Conservation (phyloP, 2,329 filamentous ascomycete species). For the Colletotrichum truncatum region DNA sequence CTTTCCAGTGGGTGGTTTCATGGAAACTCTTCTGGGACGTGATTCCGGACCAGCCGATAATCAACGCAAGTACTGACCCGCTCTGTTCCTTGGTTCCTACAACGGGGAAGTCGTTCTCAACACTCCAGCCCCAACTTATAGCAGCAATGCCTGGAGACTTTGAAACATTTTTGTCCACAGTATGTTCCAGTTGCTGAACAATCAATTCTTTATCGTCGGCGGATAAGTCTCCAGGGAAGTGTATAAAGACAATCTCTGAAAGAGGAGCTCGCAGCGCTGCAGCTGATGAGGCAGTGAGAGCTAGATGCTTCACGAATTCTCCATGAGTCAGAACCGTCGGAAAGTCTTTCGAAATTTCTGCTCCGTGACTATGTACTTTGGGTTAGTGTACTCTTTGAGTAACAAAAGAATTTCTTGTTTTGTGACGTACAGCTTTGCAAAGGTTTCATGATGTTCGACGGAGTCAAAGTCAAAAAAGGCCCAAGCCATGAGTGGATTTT, state of each 20-base stretch:
- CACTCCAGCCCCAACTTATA: too few species aligned
- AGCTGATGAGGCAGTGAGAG: constrained; percentile 23
- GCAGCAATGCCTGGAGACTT: too few species aligned
- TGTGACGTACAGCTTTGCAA: constrained; percentile 32
- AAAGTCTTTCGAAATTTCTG: constrained; percentile 32
- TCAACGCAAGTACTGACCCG: too few species aligned
- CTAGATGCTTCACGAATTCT: constrained; percentile 35
- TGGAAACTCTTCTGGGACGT: too few species aligned
- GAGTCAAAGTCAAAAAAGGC: constrained; percentile 38
- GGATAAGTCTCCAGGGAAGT: constrained; percentile 24
- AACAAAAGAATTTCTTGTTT: background rate
- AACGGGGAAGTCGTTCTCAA: too few species aligned
- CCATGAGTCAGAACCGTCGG: constrained; percentile 30
- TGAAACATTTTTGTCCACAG: too few species aligned
- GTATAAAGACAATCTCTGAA: constrained; percentile 29
- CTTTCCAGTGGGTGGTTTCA: too few species aligned
- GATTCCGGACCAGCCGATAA: too few species aligned
- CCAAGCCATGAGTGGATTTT: constrained; percentile 34
- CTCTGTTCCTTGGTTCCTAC: too few species aligned
- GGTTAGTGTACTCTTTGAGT: background rate
- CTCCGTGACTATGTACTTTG: constrained; percentile 23
- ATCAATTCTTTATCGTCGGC: background rate
- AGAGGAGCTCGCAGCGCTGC: constrained; percentile 30
- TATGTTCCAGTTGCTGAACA: too few species aligned
- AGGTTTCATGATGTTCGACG: constrained; percentile 34